Base-by-base conservation (phyloP, 2,329 filamentous ascomycete species). In the Bipolaris sorokiniana region DNA sequence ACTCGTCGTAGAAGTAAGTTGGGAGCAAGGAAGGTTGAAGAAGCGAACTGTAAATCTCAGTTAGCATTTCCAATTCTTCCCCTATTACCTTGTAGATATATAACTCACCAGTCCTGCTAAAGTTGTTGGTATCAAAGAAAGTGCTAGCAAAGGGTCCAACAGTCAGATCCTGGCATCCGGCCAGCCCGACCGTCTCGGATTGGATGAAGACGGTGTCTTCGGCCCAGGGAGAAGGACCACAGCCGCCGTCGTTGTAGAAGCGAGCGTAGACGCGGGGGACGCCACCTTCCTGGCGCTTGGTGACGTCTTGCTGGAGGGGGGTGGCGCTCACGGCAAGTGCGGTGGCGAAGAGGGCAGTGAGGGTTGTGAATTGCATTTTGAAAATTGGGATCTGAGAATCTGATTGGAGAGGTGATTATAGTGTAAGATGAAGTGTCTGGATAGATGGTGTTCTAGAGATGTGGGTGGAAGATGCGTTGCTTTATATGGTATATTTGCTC, bases 121-220 rank as follows among this genome's bases (percentile, higher is more conserved):
- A 51, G 48, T 58, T 56, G 31, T 50, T 59, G 33, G 49, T 34
- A 22, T 61, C 48, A 49, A 61, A 61, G 11, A 20, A 56, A 4
- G 52, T 59, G 48, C 48, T 45, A 10, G 22, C 22, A 22, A 56
- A 61, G 3, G 56, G 56, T 7, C 51, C 56, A 40, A 61, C 48
- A 22, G 22, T 31, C 34, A 59, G 18, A 23, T 61, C 49, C n/a
- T 55, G 51, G 7, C 59, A 61, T 23, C 47, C 56, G 16, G 51
- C 56, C 7, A 55, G 28, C 7, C 45, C 49, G 5, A 37, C 34
- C 26, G 42, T 44, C 2, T 37, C 31, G 9, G 53, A 38, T 31
- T 61, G 56, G 6, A 48, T n/a, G 48, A 61, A 61, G 18, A 56
- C 51, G 9, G 52, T 56, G n/a, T 61, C 59, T 38, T 61, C 59